Percentiles rank a stretch among this genome's conserved stretches.
Evolutionary conservation across 2,329 filamentous ascomycete species (phyloP).

Genomic region (Cordyceps cateniannulata): DNA sequence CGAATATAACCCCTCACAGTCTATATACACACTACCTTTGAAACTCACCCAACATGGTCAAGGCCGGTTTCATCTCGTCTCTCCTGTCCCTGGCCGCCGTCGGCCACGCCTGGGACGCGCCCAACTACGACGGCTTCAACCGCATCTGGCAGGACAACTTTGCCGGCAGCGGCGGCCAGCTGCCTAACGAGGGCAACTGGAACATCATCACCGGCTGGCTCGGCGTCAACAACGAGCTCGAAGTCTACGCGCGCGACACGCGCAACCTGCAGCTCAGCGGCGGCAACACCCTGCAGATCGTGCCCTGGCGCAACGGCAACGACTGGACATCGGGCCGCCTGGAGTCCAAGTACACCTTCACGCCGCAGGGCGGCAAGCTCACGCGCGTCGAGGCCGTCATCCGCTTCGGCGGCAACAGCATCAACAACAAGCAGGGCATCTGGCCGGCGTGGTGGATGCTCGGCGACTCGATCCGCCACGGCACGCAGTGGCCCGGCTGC

Average conservation of each 20-base stretch:
- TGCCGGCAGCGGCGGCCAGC: constrained; percentile 26
- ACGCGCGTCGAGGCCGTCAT: constrained; percentile 41
- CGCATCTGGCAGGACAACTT: constrained; percentile 40
- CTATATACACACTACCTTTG: neutral
- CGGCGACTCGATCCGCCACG: constrained; percentile 41
- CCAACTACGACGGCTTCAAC: constrained; percentile 32
- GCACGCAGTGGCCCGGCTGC: constrained; percentile 43
- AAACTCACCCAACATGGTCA: constrained; percentile 18
- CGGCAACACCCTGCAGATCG: constrained; percentile 42
- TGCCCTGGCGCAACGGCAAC: constrained; percentile 35
- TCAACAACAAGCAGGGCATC: constrained; percentile 42
- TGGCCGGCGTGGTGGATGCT: constrained; percentile 57
- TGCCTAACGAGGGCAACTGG: constrained; percentile 34
- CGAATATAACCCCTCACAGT: neutral
- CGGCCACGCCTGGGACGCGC: constrained; percentile 30
- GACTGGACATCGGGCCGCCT: constrained; percentile 51
- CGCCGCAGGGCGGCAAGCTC: constrained; percentile 37
- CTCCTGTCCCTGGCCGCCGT: constrained; percentile 25
- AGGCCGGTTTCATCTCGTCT: constrained; percentile 18
- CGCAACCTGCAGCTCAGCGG: constrained; percentile 46
- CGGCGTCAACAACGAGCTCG: constrained; percentile 44
- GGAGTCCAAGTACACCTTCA: constrained; percentile 42
- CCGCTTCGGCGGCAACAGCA: constrained; percentile 37
- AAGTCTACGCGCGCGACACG: constrained; percentile 41
- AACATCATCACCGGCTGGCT: constrained; percentile 33